A percentile compares a stretch with the other conserved stretches of the same genome.
phyloP scores from a whole-genome alignment of 129 eudicot genomes.

The Escallonia rubra region DNA sequence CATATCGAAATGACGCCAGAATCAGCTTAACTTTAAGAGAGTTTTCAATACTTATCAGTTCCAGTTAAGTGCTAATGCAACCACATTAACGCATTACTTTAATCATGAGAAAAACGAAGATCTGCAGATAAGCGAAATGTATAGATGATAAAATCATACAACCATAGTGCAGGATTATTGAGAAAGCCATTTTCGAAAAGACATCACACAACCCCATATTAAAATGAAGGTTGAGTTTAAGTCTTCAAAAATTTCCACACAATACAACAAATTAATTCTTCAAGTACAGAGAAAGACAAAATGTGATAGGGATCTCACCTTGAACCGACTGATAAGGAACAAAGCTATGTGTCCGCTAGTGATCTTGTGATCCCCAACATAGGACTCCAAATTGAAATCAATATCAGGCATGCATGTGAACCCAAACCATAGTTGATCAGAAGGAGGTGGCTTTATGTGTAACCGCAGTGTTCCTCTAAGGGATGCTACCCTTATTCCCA shows the following conservation, averaged over 20 bases:
- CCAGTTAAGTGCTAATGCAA: no score
- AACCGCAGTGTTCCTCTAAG: constrained; percentile 74
- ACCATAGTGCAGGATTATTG: no score
- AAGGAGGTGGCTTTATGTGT: constrained; percentile 89
- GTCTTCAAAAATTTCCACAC: background rate
- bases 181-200: no score
- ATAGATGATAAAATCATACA: no score
- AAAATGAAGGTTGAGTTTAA: background rate
- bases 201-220: no score
- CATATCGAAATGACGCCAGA: constrained; percentile 1
- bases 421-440: constrained; percentile 89
- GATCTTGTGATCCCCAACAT: constrained; percentile 84
- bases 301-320: constrained; percentile 44
- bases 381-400: constrained; percentile 70
- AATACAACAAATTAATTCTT: background rate
- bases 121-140: no score
- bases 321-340: constrained; percentile 66
- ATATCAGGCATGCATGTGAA: constrained; percentile 89
- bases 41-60: background rate
- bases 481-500: constrained; percentile 68
- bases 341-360: constrained; percentile 74
- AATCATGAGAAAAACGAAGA: no score
- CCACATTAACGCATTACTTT: no score
- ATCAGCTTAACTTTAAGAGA: background rate
- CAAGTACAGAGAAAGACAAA: background rate